A percentile compares a stretch with the other conserved stretches of the same genome.
Conservation (phyloP, 768 basidiomycete species). For the Hebeloma cylindrosporum region DNA sequence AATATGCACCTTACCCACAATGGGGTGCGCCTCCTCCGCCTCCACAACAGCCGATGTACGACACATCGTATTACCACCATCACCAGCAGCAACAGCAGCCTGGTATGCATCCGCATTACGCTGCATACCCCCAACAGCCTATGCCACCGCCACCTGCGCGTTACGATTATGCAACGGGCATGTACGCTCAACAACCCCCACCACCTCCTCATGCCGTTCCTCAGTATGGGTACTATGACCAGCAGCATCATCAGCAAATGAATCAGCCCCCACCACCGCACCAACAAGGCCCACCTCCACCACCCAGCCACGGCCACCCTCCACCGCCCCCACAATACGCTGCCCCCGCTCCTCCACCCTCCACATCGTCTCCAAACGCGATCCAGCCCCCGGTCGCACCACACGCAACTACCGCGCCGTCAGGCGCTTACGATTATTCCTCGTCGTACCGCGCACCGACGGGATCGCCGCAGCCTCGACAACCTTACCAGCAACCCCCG, state of each 20-base stretch:
- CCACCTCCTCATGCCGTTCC: conserved; percentile 22
- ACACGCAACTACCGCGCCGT: conserved; percentile 11
- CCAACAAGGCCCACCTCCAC: conserved; percentile 14
- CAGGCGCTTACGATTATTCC: conserved; percentile 16
- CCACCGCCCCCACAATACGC: conserved; percentile 19
- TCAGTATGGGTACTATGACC: conserved; percentile 29
- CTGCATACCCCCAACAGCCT: conserved; percentile 23
- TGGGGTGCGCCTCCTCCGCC: conserved; percentile 26
- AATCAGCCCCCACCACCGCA: conserved; percentile 18
- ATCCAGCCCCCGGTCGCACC: conserved; percentile 15
- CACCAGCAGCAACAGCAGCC: conserved; percentile 21
- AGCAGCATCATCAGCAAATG: conserved; percentile 28
- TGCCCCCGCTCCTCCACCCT: conserved; percentile 8
- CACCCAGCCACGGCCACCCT: conserved; percentile 10
- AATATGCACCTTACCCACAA: conserved; percentile 25
- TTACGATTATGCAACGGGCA: conserved; percentile 28
- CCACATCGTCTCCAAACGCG: conserved; percentile 12
- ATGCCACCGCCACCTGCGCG: conserved; percentile 22
- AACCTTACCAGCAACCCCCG: conserved; percentile 10
- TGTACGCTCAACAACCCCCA: conserved; percentile 26
- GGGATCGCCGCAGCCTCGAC: conserved; percentile 17
- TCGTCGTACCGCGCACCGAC: conserved; percentile 16
- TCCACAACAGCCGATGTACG: conserved; percentile 28
- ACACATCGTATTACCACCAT: conserved; percentile 32
- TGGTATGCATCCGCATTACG: conserved; percentile 17